Conservation (phyloP, 768 basidiomycete genomes). For the Trametes punicea region DNA sequence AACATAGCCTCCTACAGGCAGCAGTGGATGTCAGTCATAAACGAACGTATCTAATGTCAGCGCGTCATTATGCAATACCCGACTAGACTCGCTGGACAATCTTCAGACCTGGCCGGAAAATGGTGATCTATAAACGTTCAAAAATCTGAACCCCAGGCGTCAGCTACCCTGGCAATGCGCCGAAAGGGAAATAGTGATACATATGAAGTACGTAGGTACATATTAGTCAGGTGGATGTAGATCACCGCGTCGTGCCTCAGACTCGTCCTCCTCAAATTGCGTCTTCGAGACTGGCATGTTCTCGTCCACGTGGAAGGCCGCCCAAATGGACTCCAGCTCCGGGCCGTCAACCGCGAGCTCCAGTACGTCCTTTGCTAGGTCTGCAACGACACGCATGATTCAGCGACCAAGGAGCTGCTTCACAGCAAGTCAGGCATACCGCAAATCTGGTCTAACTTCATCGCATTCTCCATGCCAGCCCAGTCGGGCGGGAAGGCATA, state of each 20-base stretch:
- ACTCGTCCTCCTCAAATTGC: not conserved
- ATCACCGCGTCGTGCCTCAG: not conserved
- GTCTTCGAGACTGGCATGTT: not conserved
- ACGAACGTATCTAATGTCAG: too few species aligned
- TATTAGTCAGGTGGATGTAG: not conserved
- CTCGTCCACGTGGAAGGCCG: slow-evolving; percentile 25
- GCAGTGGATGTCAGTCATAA: too few species aligned
- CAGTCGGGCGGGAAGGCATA: slow-evolving; percentile 43
- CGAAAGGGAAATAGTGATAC: too few species aligned
- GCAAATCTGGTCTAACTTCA: slow-evolving; percentile 24
- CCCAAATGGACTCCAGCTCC: slow-evolving; percentile 31
- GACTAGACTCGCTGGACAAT: too few species aligned
- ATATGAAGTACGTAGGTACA: too few species aligned
- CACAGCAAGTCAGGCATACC: slow-evolving; percentile 15
- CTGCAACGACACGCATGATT: slow-evolving; percentile 11
- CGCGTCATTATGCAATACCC: too few species aligned
- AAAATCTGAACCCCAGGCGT: too few species aligned
- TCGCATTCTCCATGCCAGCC: slow-evolving; percentile 17
- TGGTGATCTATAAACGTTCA: too few species aligned
- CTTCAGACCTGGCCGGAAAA: too few species aligned
- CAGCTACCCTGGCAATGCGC: too few species aligned
- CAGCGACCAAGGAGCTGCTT: not conserved
- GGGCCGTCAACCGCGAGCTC: slow-evolving; percentile 32
- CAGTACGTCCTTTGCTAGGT: slow-evolving; percentile 29
- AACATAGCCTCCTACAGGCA: too few species aligned